Percentiles rank a stretch among this genome's conserved stretches.
phyloP scores from a whole-genome alignment of 257 asterid species.

The Solanum appendiculatum region DNA sequence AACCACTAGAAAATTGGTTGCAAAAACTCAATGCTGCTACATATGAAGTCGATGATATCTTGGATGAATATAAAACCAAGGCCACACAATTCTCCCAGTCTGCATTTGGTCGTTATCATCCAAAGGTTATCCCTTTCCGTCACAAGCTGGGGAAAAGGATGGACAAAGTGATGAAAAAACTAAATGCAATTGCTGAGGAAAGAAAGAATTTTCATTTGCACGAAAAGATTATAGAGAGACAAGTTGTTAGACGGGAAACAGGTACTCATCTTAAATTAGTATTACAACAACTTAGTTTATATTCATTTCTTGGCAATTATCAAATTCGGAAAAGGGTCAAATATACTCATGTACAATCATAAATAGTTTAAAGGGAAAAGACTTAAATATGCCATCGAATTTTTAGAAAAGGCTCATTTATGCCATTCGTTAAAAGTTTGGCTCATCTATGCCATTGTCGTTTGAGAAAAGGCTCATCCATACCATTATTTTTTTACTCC shows the following conservation, averaged over 20 bases:
- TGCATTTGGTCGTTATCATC: neutral
- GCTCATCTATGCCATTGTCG: too few species aligned
- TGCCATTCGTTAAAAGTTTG: too few species aligned
- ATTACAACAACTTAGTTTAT: neutral
- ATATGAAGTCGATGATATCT: neutral
- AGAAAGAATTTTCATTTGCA: constrained; percentile 4
- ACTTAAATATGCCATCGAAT: too few species aligned
- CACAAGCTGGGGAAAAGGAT: constrained; percentile 11
- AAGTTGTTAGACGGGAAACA: neutral
- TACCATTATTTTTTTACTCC: too few species aligned
- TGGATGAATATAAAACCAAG: neutral
- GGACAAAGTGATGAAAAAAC: neutral
- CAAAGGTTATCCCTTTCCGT: neutral
- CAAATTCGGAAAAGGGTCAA: neutral
- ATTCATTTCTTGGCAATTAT: neutral
- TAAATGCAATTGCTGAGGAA: constrained; percentile 12
- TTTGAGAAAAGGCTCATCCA: too few species aligned
- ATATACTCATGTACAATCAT: neutral
- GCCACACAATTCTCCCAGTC: neutral
- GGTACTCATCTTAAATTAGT: neutral
- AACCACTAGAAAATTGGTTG: neutral
- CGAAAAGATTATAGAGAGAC: neutral
- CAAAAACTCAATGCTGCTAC: neutral
- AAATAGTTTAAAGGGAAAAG: too few species aligned
- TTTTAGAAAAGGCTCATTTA: too few species aligned